Evolutionary conservation across 2,329 filamentous ascomycete species (phyloP).

Genomic region (Berkeleyomyces basicola): DNA sequence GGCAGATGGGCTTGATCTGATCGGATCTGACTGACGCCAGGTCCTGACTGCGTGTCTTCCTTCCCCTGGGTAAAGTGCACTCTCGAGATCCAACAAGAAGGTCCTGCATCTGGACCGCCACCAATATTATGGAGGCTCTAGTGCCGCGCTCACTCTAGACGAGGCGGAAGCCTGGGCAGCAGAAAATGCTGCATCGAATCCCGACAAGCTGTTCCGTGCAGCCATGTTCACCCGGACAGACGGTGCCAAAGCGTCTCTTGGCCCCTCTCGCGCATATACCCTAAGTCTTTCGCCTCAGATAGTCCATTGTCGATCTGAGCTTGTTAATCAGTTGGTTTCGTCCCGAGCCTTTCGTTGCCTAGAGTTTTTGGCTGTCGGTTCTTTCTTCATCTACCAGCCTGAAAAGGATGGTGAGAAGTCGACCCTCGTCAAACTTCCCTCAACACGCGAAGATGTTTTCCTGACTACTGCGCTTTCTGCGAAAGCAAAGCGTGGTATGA

Average conservation of each 20-base stretch:
- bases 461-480: constrained; percentile 57
- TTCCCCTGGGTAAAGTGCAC: constrained; percentile 42
- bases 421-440: constrained; percentile 56
- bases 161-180: constrained; percentile 58
- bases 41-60: constrained; percentile 23
- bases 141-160: constrained; percentile 70
- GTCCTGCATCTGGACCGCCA: constrained; percentile 80
- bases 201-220: constrained; percentile 21
- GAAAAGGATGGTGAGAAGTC: constrained; percentile 19
- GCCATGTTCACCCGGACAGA: constrained; percentile 23
- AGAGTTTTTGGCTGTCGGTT: constrained; percentile 84
- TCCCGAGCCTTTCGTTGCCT: constrained; percentile 78
- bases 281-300: constrained; percentile 73
- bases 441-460: constrained; percentile 84
- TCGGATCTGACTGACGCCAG: constrained; percentile 49
- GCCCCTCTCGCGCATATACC: constrained; percentile 54
- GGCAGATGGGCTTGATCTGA: constrained; percentile 8
- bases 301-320: constrained; percentile 64
- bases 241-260: constrained; percentile 32
- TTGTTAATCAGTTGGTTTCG: constrained; percentile 69
- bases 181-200: constrained; percentile 18
- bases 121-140: constrained; percentile 70
- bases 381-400: constrained; percentile 62
- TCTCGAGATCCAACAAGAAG: constrained; percentile 83
- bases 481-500: constrained; percentile 68